Evolutionary conservation across 768 basidiomycete genomes (phyloP), one percentile per base, ranked within the genome.

Genomic region (Lactarius tabidus): DNA sequence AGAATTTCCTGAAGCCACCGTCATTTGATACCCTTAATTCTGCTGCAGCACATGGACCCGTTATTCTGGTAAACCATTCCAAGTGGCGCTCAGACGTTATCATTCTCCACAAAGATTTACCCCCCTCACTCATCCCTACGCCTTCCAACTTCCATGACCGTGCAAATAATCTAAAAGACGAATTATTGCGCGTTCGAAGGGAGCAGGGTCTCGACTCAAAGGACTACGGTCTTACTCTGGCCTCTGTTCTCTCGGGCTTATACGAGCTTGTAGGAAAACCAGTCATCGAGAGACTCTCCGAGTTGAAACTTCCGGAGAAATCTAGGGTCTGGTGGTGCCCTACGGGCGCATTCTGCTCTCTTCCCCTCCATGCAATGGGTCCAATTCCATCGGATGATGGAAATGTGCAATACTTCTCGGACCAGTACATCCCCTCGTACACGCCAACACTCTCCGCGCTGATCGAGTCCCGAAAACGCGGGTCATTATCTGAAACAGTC

Each of bases 141-240:
- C 63, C 83, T 83, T 66, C 84, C 83, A 66, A 85, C 85, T 76
- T 82, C 84, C 1, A 85, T 85, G 33, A 82, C 85, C 74, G 77
- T 85, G 75, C 83, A 80, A 28, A 81, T 74, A 20, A 75, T 82
- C 72, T 85, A 15, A 38, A 29, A 8, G n/a, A 55, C 33, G 29
- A 20, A 1, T 12, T 62, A 26, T 23, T 55, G 8, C n/a, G 9
- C 3, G 39, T 39, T 6, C 39, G 39, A 26, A 33, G 55, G 6
- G 20, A 20, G 20, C 18, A 17, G 12, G 60, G 53, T 9, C 53
- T 62, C 4, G 55, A 63, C 6, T 56, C 54, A 15, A 7, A 18
- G 3, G 29, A 58, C 38, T 52, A 64, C 23, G 63, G 54, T 1
- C 26, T 23, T 1, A 31, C 43, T 14, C 18, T 66, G 2, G 1